Conservation (phyloP, 2,329 filamentous ascomycete genomes). For the Xylariaceae sp. region DNA sequence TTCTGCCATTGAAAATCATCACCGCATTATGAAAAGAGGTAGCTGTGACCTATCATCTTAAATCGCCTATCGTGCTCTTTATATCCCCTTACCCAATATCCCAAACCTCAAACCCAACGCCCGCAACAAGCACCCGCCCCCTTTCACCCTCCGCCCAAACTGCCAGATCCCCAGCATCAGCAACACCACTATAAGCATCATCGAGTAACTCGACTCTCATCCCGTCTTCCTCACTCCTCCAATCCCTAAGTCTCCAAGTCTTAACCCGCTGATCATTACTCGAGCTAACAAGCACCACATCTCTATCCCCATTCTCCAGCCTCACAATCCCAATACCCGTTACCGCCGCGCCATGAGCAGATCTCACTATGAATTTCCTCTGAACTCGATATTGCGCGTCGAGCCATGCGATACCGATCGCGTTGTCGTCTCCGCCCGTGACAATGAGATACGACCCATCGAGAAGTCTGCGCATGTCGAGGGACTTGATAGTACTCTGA, state of each 20-base stretch:
- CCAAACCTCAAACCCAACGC: slow-evolving; percentile 27
- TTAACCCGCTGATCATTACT: slow-evolving; percentile 62
- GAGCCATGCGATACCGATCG: slow-evolving; percentile 48
- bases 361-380: slow-evolving; percentile 38
- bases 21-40: too few species aligned
- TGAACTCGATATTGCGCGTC: slow-evolving; percentile 11
- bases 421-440: slow-evolving; percentile 87
- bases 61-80: too few species aligned
- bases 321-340: slow-evolving; percentile 50
- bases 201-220: slow-evolving; percentile 39
- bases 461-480: slow-evolving; percentile 39
- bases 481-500: slow-evolving; percentile 73
- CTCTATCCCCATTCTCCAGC: slow-evolving; percentile 15
- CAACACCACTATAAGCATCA: slow-evolving; percentile 55
- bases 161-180: slow-evolving; percentile 54
- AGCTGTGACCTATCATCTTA: too few species aligned
- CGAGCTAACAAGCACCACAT: slow-evolving; percentile 37
- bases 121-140: slow-evolving; percentile 20
- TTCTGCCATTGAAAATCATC: too few species aligned
- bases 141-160: slow-evolving; percentile 26
- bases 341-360: slow-evolving; percentile 69
- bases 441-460: slow-evolving; percentile 49
- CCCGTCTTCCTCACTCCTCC: slow-evolving; percentile 7
- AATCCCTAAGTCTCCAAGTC: slow-evolving; percentile 42
- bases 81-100: too few species aligned